phyloP scores from a whole-genome alignment of 225 moss, liverwort and hornwort species.

The Bryoerythrophyllum caledonicum region DNA sequence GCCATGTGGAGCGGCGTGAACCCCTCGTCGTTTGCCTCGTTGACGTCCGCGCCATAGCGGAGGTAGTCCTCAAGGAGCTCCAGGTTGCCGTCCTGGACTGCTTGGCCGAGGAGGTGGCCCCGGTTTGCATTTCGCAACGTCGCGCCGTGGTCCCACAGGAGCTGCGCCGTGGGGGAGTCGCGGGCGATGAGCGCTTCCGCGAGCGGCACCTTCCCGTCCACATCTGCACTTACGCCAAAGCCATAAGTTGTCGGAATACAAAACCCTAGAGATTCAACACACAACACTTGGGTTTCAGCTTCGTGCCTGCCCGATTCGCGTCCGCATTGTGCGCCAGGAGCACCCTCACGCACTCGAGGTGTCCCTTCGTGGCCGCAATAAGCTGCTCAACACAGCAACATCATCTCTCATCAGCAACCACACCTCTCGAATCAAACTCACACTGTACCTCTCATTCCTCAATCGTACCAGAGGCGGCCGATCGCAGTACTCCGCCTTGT shows the following conservation, averaged over 20 bases:
- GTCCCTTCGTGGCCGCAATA: conserved; percentile 56
- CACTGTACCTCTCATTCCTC: conserved; percentile 28
- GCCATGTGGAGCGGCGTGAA: conserved; percentile 56
- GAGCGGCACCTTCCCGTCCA: conserved; percentile 50
- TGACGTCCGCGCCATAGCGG: conserved; percentile 44
- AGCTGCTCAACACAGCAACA: conserved; percentile 18
- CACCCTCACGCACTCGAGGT: conserved; percentile 56
- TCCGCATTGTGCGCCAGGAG: conserved; percentile 53
- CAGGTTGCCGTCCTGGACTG: conserved; percentile 37
- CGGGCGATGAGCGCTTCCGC: conserved; percentile 43
- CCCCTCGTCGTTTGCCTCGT: conserved; percentile 39
- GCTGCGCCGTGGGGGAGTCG: conserved; percentile 22
- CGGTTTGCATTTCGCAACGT: conserved; percentile 33
- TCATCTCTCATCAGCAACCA: conserved; percentile 11
- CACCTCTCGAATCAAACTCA: not conserved
- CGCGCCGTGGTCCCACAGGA: conserved; percentile 51
- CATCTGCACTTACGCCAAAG: conserved; percentile 43
- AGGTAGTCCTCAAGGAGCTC: conserved; percentile 43
- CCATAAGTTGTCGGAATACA: not conserved
- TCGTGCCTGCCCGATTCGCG: conserved; percentile 51
- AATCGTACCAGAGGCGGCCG: conserved; percentile 58
- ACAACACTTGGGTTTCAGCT: not conserved
- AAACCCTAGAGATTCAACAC: not conserved
- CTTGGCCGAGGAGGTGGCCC: conserved; percentile 37
- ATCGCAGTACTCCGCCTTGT: conserved; percentile 44